A percentile compares a stretch with the other conserved stretches of the same genome.
Conservation (phyloP, 2,329 filamentous ascomycete species). For the Exophiala lecanii-corni region DNA sequence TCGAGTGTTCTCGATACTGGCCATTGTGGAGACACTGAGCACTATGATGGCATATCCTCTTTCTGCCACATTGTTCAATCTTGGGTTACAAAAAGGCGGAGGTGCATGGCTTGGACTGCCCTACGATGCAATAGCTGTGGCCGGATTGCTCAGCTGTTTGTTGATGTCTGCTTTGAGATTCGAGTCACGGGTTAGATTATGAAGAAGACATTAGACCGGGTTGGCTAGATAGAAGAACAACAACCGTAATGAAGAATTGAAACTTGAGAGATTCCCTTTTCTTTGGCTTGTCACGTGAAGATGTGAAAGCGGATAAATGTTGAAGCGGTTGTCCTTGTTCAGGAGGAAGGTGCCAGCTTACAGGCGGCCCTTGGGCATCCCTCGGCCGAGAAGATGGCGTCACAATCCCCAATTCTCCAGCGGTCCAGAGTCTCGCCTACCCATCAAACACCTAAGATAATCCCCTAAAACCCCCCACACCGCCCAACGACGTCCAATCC, state of each 20-base stretch:
- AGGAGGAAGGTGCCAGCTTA: too few relatives aligned
- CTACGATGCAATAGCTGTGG: constrained; percentile 29
- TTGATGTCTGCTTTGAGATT: constrained; percentile 14
- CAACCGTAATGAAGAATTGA: too few relatives aligned
- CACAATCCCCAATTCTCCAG: too few relatives aligned
- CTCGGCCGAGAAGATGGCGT: too few relatives aligned
- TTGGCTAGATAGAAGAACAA: too few relatives aligned
- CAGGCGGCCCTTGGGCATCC: too few relatives aligned
- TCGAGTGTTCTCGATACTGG: constrained; percentile 46
- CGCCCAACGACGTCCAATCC: constrained; percentile 8
- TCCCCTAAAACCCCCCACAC: background rate
- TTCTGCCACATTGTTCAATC: constrained; percentile 43
- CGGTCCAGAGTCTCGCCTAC: too few relatives aligned
- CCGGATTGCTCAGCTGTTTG: constrained; percentile 2
- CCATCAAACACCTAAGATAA: background rate
- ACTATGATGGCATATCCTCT: constrained; percentile 45
- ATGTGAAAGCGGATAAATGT: too few relatives aligned
- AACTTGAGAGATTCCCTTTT: too few relatives aligned
- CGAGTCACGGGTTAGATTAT: constrained; percentile 6
- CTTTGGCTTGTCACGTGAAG: too few relatives aligned
- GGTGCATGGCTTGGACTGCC: constrained; percentile 46
- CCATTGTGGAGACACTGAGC: constrained; percentile 45
- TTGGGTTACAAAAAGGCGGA: constrained; percentile 42
- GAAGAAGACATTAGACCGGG: too few relatives aligned
- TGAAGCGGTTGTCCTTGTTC: too few relatives aligned